A percentile compares a stretch with the other conserved stretches of the same genome.
Evolutionary conservation across 2,329 filamentous ascomycete species (phyloP).

Genomic region (Trichoderma sp.): DNA sequence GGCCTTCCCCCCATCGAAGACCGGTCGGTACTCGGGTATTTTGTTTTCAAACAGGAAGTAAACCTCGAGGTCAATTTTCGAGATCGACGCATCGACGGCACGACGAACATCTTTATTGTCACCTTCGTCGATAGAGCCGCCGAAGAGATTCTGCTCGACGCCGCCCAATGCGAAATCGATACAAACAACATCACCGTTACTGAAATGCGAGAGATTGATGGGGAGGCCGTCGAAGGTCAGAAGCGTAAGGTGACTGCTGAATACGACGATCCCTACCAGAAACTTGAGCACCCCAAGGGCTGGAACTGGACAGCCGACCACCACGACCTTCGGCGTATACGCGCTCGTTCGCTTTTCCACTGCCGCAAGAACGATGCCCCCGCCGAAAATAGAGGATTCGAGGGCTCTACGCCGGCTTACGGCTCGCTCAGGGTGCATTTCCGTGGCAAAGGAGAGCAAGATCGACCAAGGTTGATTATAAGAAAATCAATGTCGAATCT

Average conservation of each 20-base stretch:
- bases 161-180: conserved; percentile 59
- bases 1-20: conserved; percentile 36
- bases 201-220: conserved; percentile 36
- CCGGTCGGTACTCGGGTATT: conserved; percentile 39
- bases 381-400: conserved; percentile 52
- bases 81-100: conserved; percentile 69
- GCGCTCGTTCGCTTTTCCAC: conserved; percentile 53
- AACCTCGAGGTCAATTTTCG: conserved; percentile 86
- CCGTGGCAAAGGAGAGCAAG: conserved; percentile 38
- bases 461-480: conserved; percentile 43
- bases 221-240: conserved; percentile 36
- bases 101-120: conserved; percentile 76
- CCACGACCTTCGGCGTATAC: conserved; percentile 70
- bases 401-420: conserved; percentile 55
- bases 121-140: conserved; percentile 56
- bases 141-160: conserved; percentile 57
- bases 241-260: conserved; percentile 40
- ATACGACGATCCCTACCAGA: conserved; percentile 65
- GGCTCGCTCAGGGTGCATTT: conserved; percentile 49
- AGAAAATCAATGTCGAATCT: conserved; percentile 40
- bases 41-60: conserved; percentile 79
- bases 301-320: conserved; percentile 68
- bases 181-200: conserved; percentile 51
- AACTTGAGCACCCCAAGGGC: conserved; percentile 56
- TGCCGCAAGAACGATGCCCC: conserved; percentile 52